Conservation (phyloP, 1,284 basidiomycete species). For the Ustilago loliicola region DNA sequence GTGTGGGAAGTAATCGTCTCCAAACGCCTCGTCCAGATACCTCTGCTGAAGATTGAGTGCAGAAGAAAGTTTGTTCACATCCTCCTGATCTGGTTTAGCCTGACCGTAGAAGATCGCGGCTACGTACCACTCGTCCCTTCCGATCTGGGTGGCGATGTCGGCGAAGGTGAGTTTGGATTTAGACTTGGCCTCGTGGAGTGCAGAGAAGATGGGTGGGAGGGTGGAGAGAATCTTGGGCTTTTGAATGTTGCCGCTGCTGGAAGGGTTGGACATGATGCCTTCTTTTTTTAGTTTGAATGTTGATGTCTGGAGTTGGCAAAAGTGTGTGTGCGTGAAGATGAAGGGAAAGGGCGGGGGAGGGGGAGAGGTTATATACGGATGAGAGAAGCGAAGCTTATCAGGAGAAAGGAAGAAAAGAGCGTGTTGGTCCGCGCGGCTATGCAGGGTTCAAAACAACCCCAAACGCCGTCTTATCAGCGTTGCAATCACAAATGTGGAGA, state of each 20-base stretch:
- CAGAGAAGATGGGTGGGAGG: conserved; percentile 50
- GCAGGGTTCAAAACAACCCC: neutral
- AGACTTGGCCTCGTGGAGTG: conserved; percentile 58
- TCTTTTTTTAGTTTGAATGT: neutral
- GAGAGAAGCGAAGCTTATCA: neutral
- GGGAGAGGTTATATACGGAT: neutral
- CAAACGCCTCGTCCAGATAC: conserved; percentile 51
- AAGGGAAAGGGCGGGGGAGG: neutral
- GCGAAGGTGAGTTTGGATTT: conserved; percentile 57
- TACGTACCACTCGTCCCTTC: conserved; percentile 60
- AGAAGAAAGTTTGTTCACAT: conserved; percentile 49
- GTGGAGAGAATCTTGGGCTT: conserved; percentile 52
- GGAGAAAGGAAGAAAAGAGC: neutral
- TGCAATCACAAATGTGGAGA: neutral
- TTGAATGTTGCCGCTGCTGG: conserved; percentile 31
- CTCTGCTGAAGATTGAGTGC: conserved; percentile 44
- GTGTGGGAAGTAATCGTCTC: conserved; percentile 56
- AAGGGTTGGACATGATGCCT: neutral
- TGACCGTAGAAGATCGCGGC: conserved; percentile 67
- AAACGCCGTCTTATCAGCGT: neutral
- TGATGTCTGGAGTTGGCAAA: neutral
- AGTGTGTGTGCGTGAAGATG: neutral
- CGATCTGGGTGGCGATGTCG: conserved; percentile 52
- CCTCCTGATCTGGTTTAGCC: conserved; percentile 58
- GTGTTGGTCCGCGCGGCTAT: neutral